phyloP scores from a whole-genome alignment of 2,329 filamentous ascomycete species.

The Clarireedia paspali region DNA sequence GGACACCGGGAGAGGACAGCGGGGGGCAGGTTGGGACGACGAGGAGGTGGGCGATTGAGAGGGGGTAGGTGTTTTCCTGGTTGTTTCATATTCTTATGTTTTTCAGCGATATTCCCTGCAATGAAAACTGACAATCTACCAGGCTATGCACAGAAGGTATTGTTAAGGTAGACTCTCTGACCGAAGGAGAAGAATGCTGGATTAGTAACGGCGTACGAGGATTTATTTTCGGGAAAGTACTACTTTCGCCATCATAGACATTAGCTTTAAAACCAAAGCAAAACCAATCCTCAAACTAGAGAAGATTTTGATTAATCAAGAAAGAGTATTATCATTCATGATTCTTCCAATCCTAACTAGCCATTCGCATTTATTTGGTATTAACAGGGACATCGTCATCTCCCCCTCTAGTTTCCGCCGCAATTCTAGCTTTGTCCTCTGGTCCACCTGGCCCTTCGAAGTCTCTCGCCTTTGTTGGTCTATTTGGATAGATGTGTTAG shows the following conservation, averaged over 20 bases:
- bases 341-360: background rate
- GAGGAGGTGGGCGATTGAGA: constrained; percentile 72
- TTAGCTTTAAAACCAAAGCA: background rate
- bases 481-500: background rate
- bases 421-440: background rate
- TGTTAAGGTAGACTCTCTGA: constrained; percentile 51
- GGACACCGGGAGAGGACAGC: constrained; percentile 68
- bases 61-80: constrained; percentile 35
- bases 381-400: background rate
- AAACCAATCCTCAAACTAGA: background rate
- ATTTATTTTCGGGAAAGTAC: constrained; percentile 48
- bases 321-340: no score
- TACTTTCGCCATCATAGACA: constrained; percentile 6
- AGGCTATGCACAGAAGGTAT: constrained; percentile 57
- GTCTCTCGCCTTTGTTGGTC: background rate
- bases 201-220: constrained; percentile 83
- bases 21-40: constrained; percentile 81
- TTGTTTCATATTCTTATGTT: background rate
- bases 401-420: background rate
- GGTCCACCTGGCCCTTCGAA: background rate
- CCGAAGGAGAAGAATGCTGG: constrained; percentile 73
- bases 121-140: constrained; percentile 17
- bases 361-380: background rate
- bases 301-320: background rate
- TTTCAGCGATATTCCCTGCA: background rate